Conservation (phyloP, 208 protist species). For the Crithidia thermophila region DNA sequence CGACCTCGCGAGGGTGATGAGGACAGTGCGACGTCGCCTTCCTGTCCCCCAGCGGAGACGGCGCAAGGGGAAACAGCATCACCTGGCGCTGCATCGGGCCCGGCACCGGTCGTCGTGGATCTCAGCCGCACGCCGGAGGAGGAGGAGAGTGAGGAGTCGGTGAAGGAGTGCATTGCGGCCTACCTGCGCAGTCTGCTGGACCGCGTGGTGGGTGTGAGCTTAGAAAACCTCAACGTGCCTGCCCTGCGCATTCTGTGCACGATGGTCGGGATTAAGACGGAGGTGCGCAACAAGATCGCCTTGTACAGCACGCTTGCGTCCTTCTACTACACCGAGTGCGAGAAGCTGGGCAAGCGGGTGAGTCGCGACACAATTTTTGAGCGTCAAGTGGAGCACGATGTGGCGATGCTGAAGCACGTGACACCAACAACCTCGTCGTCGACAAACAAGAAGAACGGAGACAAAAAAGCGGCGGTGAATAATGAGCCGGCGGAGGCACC, state of each 20-base stretch:
- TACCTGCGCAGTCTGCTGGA: constrained; percentile 82
- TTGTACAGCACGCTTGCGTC: constrained; percentile 82
- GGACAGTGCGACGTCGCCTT: not conserved
- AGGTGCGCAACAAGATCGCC: constrained; percentile 49
- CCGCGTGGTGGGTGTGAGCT: constrained; percentile 70
- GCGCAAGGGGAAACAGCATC: not conserved
- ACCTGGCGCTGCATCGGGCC: not conserved
- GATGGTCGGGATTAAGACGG: constrained; percentile 69
- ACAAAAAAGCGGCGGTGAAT: constrained; percentile 13
- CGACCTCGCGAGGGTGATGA: not conserved
- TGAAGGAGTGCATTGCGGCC: constrained; percentile 63
- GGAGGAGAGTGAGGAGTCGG: constrained; percentile 26
- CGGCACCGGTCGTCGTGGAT: no score
- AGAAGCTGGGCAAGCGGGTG: constrained; percentile 84
- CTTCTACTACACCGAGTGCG: constrained; percentile 87
- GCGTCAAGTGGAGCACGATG: constrained; percentile 52
- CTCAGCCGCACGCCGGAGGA: no score
- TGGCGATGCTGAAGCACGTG: constrained; percentile 46
- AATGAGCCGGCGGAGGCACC: not conserved
- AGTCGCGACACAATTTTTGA: constrained; percentile 52
- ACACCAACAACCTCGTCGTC: constrained; percentile 1
- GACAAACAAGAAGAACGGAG: not conserved
- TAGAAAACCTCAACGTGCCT: constrained; percentile 64
- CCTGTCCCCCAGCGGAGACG: not conserved
- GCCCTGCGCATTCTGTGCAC: constrained; percentile 72